Conservation (phyloP, 306 rosid species). For the Trifolium fragiferum region DNA sequence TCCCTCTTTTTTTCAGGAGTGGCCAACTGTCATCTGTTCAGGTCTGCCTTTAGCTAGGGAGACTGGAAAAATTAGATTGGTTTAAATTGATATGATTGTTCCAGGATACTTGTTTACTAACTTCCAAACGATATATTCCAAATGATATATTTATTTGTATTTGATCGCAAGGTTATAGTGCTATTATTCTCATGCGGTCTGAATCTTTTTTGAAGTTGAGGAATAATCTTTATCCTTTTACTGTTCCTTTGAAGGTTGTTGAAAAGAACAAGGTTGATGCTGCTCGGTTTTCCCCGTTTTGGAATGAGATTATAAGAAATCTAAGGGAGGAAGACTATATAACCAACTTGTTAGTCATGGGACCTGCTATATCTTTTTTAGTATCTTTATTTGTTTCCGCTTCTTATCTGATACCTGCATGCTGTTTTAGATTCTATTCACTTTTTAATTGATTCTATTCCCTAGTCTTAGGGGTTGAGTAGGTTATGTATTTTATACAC, state of each 20-base stretch:
- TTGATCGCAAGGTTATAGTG: slow-evolving; percentile 18
- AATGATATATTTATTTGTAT: slow-evolving; percentile 19
- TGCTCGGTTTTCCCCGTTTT: slow-evolving; percentile 83
- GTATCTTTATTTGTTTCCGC: not conserved
- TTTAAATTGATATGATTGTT: slow-evolving; percentile 20
- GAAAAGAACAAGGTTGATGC: slow-evolving; percentile 80
- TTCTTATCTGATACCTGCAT: slow-evolving; percentile 1
- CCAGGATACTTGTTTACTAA: slow-evolving; percentile 1
- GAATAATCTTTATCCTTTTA: slow-evolving; percentile 32
- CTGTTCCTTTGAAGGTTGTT: slow-evolving; percentile 53
- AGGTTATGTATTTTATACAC: no score
- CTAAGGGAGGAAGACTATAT: slow-evolving; percentile 96
- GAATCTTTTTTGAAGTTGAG: slow-evolving; percentile 25
- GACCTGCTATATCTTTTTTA: slow-evolving; percentile 11
- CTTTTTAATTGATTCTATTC: not conserved
- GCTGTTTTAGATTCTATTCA: not conserved
- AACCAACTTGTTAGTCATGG: slow-evolving; percentile 75
- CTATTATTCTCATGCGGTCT: not conserved
- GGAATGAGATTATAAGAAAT: slow-evolving; percentile 87
- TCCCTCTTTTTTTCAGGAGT: slow-evolving; percentile 55
- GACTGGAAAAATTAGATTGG: slow-evolving; percentile 6
- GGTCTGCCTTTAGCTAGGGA: slow-evolving; percentile 53
- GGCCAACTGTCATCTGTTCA: slow-evolving; percentile 54
- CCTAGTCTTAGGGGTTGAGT: not conserved
- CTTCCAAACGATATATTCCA: not conserved